Evolutionary conservation across 352 stramenopile species (phyloP), one percentile per base, ranked within the genome.

Genomic region (Phytophthora rubi): DNA sequence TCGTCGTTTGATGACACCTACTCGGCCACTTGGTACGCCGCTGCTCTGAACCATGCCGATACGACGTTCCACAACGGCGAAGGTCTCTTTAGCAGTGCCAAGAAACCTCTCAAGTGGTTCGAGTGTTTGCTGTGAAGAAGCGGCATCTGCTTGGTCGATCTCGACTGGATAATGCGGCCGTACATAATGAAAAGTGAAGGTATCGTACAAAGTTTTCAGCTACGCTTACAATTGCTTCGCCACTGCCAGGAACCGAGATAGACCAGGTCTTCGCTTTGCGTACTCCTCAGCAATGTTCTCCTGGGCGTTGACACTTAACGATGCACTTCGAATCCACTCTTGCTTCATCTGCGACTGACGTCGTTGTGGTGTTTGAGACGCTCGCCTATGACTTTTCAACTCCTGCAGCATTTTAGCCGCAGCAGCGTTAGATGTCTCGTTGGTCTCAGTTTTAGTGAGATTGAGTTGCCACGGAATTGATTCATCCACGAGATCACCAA

Each of bases 21-120:
- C 53, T 73, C 68, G 0, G 82, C 64, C 53, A 63, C 62, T 33
- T 82, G 79, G 76, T 89, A 91, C 62, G 65, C 70, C 7, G 76
- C 72, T n/a, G 76, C 71, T 26, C 47, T 91, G 23, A 91, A 91
- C 61, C 81, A 91, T 48, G 70, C 67, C 6, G 83, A 91, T 57
- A 85, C 71, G n/a, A 76, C 79, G 15, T 89, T 91, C 72, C 77
- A 84, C 71, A 86, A 86, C 26, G 81, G 77, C 9, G 83, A 91
- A 62, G 73, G 72, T 1, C 65, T 82, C 16, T 84, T 85, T 42
- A 80, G 83, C 59, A 76, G 71, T 35, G 62, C 65, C 12, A 76
- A 86, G 56, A 90, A 90, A 53, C 80, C 82, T 1, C 51, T 86
- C 30, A 90, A 90, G 70, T 90, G 82, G 82, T 90, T 90, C 51